Conservation (phyloP, 306 rosid species). For the Dalbergia cochinchinensis region DNA sequence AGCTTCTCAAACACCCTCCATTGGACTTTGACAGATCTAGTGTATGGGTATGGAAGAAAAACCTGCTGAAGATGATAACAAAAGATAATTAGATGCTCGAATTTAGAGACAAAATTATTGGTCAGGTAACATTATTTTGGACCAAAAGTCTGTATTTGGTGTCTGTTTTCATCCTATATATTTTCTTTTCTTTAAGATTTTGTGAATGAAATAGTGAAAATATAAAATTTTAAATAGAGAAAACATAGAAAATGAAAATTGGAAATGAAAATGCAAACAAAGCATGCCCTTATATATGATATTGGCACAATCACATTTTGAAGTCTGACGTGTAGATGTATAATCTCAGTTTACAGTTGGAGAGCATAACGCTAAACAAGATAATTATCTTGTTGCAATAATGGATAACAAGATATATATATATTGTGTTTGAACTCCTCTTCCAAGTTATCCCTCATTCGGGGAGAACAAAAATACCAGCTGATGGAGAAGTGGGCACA, state of each 20-base stretch:
- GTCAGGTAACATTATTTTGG: background rate
- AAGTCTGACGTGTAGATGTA: no score
- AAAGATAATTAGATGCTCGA: conserved; percentile 1
- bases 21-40: conserved; percentile 69
- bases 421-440: background rate
- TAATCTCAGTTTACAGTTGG: background rate
- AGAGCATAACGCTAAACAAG: background rate
- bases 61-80: conserved; percentile 54
- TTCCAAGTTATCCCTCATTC: background rate
- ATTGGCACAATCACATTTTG: no score
- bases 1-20: conserved; percentile 95
- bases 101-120: background rate
- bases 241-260: background rate
- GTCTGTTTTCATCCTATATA: no score
- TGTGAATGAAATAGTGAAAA: no score
- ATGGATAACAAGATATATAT: background rate
- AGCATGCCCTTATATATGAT: no score
- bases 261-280: background rate
- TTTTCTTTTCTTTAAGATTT: no score
- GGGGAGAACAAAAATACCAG: background rate
- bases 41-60: conserved; percentile 81
- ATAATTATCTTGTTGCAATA: background rate
- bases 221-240: no score
- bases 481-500: no score
- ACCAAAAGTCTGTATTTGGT: background rate